Evolutionary conservation across 2,329 filamentous ascomycete genomes (phyloP).

Genomic region (Achaetomium macrosporum): DNA sequence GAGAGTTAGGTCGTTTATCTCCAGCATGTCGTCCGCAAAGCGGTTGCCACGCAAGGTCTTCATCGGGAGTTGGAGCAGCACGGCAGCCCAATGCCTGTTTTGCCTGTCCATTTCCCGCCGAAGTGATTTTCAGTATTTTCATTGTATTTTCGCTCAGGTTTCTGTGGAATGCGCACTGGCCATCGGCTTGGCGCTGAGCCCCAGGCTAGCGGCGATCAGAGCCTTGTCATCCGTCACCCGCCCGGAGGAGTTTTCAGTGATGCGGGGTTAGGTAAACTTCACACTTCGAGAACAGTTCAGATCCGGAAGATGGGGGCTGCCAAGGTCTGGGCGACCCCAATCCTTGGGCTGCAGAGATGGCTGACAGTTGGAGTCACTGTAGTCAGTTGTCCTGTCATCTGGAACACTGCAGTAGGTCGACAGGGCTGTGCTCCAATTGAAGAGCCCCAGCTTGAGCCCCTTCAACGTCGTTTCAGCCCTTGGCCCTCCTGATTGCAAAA

Average conservation of each 20-base stretch:
- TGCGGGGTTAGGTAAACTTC: constrained; percentile 16
- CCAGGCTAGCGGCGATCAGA: constrained; percentile 16
- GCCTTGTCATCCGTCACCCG: constrained; percentile 18
- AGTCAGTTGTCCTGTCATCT: not conserved
- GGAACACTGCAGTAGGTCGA: not conserved
- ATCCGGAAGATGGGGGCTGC: constrained; percentile 23
- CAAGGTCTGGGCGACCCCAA: constrained; percentile 24
- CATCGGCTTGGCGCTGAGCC: no score
- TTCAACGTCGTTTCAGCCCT: constrained; percentile 2
- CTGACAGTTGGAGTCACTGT: not conserved
- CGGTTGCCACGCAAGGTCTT: no score
- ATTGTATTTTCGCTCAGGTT: constrained; percentile 2
- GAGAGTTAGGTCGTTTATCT: no score
- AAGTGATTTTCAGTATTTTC: not conserved
- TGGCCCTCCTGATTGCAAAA: not conserved
- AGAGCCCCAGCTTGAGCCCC: not conserved
- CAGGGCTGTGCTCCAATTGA: constrained; percentile 5
- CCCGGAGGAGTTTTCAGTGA: constrained; percentile 18
- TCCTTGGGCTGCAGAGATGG: constrained; percentile 12
- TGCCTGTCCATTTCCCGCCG: not conserved
- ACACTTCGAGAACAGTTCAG: constrained; percentile 15
- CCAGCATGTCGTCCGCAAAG: no score
- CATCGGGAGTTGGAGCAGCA: no score
- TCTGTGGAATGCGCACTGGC: constrained; percentile 9
- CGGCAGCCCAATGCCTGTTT: not conserved